Base-by-base conservation (phyloP, 768 basidiomycete species). In the Tulasnella sp. region DNA sequence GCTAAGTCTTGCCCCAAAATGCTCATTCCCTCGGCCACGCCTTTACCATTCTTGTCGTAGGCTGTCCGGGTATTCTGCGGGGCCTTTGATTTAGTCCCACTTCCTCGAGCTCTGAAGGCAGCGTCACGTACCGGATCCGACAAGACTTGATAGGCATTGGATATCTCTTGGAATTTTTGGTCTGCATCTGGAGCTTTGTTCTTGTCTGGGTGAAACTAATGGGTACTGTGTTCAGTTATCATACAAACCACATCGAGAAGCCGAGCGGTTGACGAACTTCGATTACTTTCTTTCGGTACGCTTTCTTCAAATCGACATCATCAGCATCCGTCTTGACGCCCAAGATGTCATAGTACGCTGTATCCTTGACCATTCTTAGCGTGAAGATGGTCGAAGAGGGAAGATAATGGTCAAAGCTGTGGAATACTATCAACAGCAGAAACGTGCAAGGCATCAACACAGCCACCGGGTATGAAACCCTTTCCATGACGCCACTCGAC, bases 141-240 rank as follows among this genome's bases (percentile, higher is more conserved):
- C 39, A 95, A 86, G 78, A 98, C 92, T 84, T 96, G 95, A 84
- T 98, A 99, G 74, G 97, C 97, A 89, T 97, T 96, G 93, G 94
- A 95, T 82, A 99, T 94, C 70, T 98, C 94, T 85, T 98, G 96
- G 87, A 99, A 99, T 86, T 91, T 96, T 83, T 93, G 92, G 83
- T 96, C 95, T 0, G 97, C 97, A 82, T 95, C 94, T n/a, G 91
- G 88, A 4, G 94, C 92, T 9, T 90, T 88, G 82, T 98, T 98
- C 88, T 97, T 98, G 85, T 98, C 96, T 5, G 96, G 96, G 83
- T 98, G 96, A 83, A 91, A 97, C 93, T 96, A 81, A 42, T 79
- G 69, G 78, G 39, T 29, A 35, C 69, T 35, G 42, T 29, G 61
- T 42, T 80, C 48, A 81, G 74, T 18, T 37, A 23, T n/a, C n/a